phyloP scores from a whole-genome alignment of 768 basidiomycete species.

The Hericium rajendrae region DNA sequence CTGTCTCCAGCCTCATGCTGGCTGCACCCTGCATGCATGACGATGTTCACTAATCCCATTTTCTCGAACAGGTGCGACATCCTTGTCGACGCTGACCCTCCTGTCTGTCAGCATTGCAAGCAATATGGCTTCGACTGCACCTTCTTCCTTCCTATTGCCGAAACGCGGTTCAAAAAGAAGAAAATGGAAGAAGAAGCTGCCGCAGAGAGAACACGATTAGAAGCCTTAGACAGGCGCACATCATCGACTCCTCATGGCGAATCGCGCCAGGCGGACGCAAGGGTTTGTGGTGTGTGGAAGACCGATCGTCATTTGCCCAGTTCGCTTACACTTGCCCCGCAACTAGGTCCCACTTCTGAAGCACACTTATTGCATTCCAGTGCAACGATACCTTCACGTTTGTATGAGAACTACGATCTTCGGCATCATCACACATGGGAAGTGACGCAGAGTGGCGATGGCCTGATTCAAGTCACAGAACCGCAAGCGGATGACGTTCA shows the following conservation, averaged over 20 bases:
- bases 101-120: constrained; percentile 89
- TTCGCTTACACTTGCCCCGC: not conserved
- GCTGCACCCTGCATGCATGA: not conserved
- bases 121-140: constrained; percentile 92
- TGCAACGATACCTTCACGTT: constrained; percentile 71
- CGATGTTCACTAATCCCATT: not conserved
- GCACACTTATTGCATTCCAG: constrained; percentile 86
- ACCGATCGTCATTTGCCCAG: not conserved
- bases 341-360: constrained; percentile 69
- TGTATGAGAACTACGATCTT: constrained; percentile 82
- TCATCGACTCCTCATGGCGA: constrained; percentile 40
- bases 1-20: not conserved
- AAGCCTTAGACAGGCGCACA: constrained; percentile 26
- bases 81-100: constrained; percentile 65
- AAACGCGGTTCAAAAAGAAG: constrained; percentile 98
- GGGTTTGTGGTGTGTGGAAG: constrained; percentile 37
- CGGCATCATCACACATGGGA: constrained; percentile 86
- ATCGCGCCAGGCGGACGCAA: constrained; percentile 43
- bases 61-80: constrained; percentile 62
- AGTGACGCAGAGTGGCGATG: constrained; percentile 75
- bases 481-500: constrained; percentile 48
- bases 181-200: constrained; percentile 63
- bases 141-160: constrained; percentile 96
- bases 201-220: constrained; percentile 22
- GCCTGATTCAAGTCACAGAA: constrained; percentile 75